phyloP scores from a whole-genome alignment of 768 basidiomycete genomes.

The Neoboletus subvelutipes region DNA sequence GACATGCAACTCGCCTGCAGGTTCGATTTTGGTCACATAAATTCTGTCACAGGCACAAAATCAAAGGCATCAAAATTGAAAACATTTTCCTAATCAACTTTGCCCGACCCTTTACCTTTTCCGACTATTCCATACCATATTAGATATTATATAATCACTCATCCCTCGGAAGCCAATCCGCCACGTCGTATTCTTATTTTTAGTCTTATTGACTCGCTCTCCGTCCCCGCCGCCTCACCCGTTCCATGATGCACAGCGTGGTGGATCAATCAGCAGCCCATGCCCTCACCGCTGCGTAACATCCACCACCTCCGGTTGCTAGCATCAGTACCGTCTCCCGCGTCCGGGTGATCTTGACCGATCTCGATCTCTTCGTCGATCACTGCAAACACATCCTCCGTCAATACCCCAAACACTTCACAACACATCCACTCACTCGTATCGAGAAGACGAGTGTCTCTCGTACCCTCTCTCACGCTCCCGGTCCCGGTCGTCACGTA shows the following conservation, averaged over 20 bases:
- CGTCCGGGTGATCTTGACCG: conserved; percentile 72
- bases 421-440: conserved; percentile 56
- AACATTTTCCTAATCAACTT: conserved; percentile 27
- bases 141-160: conserved; percentile 21
- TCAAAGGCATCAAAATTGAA: conserved; percentile 29
- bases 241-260: conserved; percentile 26
- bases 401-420: conserved; percentile 18
- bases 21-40: conserved; percentile 23
- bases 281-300: not conserved
- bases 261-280: conserved; percentile 11
- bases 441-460: conserved; percentile 64
- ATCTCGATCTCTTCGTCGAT: conserved; percentile 70
- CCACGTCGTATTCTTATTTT: not conserved
- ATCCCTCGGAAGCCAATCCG: not conserved
- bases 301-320: not conserved
- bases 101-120: conserved; percentile 18
- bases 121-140: conserved; percentile 13
- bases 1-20: conserved; percentile 23
- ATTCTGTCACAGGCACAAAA: conserved; percentile 39
- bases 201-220: not conserved
- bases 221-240: conserved; percentile 21
- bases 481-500: conserved; percentile 66
- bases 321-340: conserved; percentile 47
- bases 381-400: conserved; percentile 38
- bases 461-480: conserved; percentile 72